Evolutionary conservation across 2,329 filamentous ascomycete genomes (phyloP).

Genomic region (Aureobasidium pullulans): DNA sequence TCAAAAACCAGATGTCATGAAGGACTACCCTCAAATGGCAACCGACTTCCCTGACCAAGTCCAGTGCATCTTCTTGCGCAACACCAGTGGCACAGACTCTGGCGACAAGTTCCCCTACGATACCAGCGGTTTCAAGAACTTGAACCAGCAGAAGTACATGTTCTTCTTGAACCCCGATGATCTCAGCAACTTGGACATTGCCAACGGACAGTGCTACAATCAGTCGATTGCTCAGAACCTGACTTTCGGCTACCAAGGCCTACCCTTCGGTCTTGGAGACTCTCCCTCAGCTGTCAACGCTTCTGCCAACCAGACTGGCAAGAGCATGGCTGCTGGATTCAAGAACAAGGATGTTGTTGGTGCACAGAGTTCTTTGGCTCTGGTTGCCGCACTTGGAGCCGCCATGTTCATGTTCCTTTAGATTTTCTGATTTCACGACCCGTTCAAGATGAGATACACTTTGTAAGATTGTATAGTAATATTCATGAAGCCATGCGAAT

Average conservation of each 20-base stretch:
- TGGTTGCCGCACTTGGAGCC: slow-evolving; percentile 9
- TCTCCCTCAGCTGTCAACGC: slow-evolving; percentile 14
- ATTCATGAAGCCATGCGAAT: not conserved
- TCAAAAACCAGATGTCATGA: slow-evolving; percentile 3
- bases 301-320: slow-evolving; percentile 16
- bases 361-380: slow-evolving; percentile 10
- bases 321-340: slow-evolving; percentile 9
- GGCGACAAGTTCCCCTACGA: slow-evolving; percentile 67
- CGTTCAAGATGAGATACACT: not conserved
- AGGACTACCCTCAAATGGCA: slow-evolving; percentile 48
- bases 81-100: slow-evolving; percentile 62
- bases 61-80: slow-evolving; percentile 69
- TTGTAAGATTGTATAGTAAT: slow-evolving; percentile 9
- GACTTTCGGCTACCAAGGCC: slow-evolving; percentile 58
- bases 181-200: slow-evolving; percentile 57
- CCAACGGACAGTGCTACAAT: slow-evolving; percentile 62
- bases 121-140: slow-evolving; percentile 60
- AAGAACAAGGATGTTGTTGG: slow-evolving; percentile 11
- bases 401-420: slow-evolving; percentile 14
- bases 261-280: slow-evolving; percentile 23
- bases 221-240: slow-evolving; percentile 59
- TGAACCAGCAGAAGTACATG: slow-evolving; percentile 65
- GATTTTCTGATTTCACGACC: not conserved
- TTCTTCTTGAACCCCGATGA: slow-evolving; percentile 71
- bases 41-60: slow-evolving; percentile 63